Evolutionary conservation across 1,284 basidiomycete genomes (phyloP).

Genomic region (Ustilago xerochloae): DNA sequence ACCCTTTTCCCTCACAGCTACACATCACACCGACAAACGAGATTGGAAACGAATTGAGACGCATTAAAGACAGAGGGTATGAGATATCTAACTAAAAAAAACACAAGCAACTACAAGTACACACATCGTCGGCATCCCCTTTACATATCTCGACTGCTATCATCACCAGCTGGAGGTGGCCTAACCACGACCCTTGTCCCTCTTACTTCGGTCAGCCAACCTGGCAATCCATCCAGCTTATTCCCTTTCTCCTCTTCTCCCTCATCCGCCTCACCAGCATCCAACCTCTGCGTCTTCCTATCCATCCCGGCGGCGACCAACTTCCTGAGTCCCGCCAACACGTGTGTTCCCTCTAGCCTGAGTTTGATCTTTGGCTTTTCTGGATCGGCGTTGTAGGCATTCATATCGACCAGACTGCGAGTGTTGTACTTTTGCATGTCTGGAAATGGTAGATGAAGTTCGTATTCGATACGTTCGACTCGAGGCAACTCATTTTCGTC

Average conservation of each 20-base stretch:
- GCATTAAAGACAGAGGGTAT: too few species aligned
- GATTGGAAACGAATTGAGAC: too few species aligned
- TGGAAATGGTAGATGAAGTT: conserved; percentile 49
- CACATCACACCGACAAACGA: too few species aligned
- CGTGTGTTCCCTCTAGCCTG: conserved; percentile 51
- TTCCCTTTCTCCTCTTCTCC: conserved; percentile 2
- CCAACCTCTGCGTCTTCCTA: conserved; percentile 23
- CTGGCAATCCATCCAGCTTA: conserved; percentile 42
- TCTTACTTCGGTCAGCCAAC: conserved; percentile 54
- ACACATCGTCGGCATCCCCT: too few species aligned
- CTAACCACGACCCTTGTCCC: conserved; percentile 50
- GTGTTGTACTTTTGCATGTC: conserved; percentile 45
- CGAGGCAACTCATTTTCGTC: conserved; percentile 21
- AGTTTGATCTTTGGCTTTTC: conserved; percentile 45
- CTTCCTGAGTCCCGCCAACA: conserved; percentile 50
- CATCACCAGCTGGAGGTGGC: conserved; percentile 22
- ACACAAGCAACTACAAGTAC: neutral
- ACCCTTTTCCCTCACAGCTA: neutral
- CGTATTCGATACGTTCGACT: conserved; percentile 51
- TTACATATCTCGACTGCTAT: conserved; percentile 46
- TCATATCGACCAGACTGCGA: conserved; percentile 30
- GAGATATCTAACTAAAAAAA: conserved; percentile 2
- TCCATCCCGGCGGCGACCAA: conserved; percentile 52
- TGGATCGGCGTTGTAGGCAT: conserved; percentile 39
- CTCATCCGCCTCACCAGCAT: conserved; percentile 27